A percentile compares a stretch with the other conserved stretches of the same genome.
phyloP scores from a whole-genome alignment of 495 filamentous ascomycete species.

The Penicillium cosmopolitanum region DNA sequence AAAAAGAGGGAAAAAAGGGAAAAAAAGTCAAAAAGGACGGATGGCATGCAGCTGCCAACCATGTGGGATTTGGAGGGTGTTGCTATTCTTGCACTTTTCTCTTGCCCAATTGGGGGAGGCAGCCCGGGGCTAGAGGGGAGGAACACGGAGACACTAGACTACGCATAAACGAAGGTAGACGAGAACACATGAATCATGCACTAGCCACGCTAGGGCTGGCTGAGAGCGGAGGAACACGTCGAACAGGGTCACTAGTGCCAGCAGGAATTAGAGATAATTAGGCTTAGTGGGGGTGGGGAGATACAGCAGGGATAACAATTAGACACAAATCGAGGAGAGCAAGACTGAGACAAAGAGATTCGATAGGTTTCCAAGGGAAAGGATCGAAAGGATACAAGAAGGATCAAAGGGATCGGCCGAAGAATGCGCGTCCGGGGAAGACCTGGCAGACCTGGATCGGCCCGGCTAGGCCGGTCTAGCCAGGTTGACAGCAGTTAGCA shows the following conservation, averaged over 20 bases:
- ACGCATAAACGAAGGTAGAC: not conserved
- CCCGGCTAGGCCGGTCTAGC: constrained; percentile 18
- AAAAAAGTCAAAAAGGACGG: constrained; percentile 6
- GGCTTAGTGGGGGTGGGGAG: not conserved
- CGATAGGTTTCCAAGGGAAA: not conserved
- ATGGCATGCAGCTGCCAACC: constrained; percentile 47
- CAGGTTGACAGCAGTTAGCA: not conserved
- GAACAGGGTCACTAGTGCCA: not conserved
- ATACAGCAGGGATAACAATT: not conserved
- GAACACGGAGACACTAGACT: not conserved
- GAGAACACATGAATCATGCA: constrained; percentile 3
- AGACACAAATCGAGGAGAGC: too few relatives aligned
- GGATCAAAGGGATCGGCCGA: constrained; percentile 13
- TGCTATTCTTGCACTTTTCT: constrained; percentile 18
- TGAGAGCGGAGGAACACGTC: constrained; percentile 1
- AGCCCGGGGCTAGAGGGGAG: not conserved
- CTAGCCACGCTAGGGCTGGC: constrained; percentile 6
- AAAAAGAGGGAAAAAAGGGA: too few relatives aligned
- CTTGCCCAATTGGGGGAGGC: not conserved
- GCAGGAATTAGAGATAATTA: constrained; percentile 4
- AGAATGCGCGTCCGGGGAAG: constrained; percentile 25
- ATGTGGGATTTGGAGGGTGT: constrained; percentile 32
- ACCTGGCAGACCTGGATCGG: constrained; percentile 25
- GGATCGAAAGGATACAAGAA: too few relatives aligned
- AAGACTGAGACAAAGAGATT: not conserved